phyloP scores from a whole-genome alignment of 139 green algal species.

The Chlorella sp. region DNA sequence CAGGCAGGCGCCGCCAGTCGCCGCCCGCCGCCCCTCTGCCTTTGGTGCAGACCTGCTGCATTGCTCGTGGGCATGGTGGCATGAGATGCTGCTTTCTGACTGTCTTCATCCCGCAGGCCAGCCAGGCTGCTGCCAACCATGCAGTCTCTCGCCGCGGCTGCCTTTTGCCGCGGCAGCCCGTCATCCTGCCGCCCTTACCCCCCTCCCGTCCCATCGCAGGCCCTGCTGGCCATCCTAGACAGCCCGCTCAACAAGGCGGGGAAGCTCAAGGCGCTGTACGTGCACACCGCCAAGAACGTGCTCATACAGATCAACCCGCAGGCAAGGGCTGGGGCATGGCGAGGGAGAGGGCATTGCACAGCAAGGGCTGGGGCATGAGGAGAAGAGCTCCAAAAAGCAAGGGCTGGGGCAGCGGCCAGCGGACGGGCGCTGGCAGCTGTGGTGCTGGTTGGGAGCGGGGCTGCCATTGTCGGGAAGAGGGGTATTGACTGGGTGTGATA shows the following conservation, averaged over 20 bases:
- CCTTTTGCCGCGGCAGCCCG: no score
- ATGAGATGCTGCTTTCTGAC: background rate
- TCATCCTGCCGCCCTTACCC: no score
- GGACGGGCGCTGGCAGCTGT: no score
- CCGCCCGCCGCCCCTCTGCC: background rate
- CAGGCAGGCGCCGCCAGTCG: constrained; percentile 66
- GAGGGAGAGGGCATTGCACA: background rate
- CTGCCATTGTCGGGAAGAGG: no score
- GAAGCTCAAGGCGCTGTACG: constrained; percentile 88
- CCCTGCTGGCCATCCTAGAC: constrained; percentile 93
- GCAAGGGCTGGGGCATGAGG: no score
- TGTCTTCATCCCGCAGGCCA: background rate
- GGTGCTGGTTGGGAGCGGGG: no score
- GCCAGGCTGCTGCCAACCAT: background rate
- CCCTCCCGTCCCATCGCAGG: constrained; percentile 54
- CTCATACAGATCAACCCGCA: constrained; percentile 92
- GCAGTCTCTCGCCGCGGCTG: background rate
- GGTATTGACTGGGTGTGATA: no score
- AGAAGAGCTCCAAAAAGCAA: background rate
- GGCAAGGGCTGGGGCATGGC: background rate
- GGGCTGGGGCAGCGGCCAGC: no score
- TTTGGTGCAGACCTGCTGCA: background rate
- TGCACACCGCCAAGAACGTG: constrained; percentile 93
- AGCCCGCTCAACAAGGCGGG: constrained; percentile 96
- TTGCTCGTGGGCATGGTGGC: background rate